These are phyloP conservation scores for Telopea speciosissima DNA, from an alignment of 177 flowering plant species.

Conservation along the genomic window DNA sequence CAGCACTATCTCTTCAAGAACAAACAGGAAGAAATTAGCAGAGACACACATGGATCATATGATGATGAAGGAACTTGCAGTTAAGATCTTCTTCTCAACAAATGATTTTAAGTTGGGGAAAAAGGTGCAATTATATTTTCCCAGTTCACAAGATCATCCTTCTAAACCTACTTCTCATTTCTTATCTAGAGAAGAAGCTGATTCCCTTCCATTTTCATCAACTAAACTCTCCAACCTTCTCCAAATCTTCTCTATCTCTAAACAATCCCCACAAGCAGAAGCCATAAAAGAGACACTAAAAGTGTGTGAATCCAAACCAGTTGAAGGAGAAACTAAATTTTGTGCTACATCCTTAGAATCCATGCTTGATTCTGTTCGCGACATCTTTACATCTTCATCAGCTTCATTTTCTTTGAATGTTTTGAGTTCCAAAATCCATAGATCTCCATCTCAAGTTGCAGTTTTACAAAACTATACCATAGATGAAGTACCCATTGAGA, in stretches of 20 bases:
- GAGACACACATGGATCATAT: background rate
- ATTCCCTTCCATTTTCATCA: conserved; percentile 45
- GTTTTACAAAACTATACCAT: background rate
- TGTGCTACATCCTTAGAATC: conserved; percentile 62
- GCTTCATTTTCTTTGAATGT: background rate
- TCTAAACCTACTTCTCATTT: conserved; percentile 16
- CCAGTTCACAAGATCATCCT: background rate
- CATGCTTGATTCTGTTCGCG: conserved; percentile 35
- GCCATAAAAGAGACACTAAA: conserved; percentile 41
- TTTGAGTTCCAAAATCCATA: background rate
- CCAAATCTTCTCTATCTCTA: conserved; percentile 28
- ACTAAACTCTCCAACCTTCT: conserved; percentile 29
- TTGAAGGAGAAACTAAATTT: conserved; percentile 44
- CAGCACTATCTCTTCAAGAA: too few relatives aligned
- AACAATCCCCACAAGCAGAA: conserved; percentile 38
- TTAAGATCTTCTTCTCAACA: background rate
- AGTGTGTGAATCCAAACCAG: conserved; percentile 31
- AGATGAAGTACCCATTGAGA: background rate
- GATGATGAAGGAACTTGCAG: background rate
- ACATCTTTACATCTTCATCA: background rate
- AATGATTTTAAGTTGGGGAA: background rate
- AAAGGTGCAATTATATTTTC: background rate
- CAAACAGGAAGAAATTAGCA: too few relatives aligned
- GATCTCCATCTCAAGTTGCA: background rate
- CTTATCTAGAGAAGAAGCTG: conserved; percentile 34